Conservation (phyloP, 2,329 filamentous ascomycete genomes). For the Phyllosticta citrichinensis region DNA sequence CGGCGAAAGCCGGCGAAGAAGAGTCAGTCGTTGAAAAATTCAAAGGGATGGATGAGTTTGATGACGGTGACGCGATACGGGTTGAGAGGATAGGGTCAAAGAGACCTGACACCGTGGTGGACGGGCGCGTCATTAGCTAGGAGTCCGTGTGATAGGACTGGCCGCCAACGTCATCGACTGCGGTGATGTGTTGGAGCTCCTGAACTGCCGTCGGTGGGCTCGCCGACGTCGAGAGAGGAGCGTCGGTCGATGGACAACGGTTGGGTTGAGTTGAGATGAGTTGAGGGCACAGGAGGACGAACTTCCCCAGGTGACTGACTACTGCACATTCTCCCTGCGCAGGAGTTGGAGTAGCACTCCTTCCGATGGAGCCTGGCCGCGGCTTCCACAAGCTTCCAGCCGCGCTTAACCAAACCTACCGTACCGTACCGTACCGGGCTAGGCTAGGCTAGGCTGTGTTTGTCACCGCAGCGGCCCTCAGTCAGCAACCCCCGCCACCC, state of each 20-base stretch:
- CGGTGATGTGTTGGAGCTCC: not conserved
- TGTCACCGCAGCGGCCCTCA: constrained; percentile 9
- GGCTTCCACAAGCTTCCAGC: constrained; percentile 8
- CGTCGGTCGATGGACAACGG: too few relatives aligned
- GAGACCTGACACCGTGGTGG: not conserved
- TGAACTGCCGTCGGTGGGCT: not conserved
- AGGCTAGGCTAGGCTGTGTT: not conserved
- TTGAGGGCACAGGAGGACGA: too few relatives aligned
- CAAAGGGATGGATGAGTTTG: not conserved
- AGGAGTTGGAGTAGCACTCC: too few relatives aligned
- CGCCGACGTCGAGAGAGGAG: not conserved
- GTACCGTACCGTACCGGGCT: too few relatives aligned
- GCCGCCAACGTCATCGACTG: constrained; percentile 8
- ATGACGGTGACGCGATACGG: not conserved
- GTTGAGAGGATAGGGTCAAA: not conserved
- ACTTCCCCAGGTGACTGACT: too few relatives aligned
- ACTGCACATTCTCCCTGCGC: too few relatives aligned
- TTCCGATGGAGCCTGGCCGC: not conserved
- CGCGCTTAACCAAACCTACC: not conserved
- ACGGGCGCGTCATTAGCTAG: not conserved
- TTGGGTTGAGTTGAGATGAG: too few relatives aligned
- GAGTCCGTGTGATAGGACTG: constrained; percentile 7
- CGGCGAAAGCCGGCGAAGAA: not conserved
- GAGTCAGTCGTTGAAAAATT: not conserved
- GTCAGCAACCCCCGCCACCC: constrained; percentile 24